Conservation (phyloP, 164 flowering plant genomes). For the Macadamia tetraphylla region DNA sequence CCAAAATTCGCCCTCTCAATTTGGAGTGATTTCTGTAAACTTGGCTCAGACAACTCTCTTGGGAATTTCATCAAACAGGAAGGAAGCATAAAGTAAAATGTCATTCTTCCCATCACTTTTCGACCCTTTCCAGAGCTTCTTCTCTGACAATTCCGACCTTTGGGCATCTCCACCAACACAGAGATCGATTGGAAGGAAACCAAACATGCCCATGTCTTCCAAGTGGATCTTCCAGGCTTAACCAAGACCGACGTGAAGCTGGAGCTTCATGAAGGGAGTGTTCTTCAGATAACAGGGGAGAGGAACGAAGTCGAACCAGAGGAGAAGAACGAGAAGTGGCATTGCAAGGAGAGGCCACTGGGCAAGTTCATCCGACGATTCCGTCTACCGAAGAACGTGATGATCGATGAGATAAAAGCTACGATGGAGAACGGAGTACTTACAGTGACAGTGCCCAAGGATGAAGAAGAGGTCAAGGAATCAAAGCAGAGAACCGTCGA, state of each 20-base stretch:
- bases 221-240: conserved; percentile 27
- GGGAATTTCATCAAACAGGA: no score
- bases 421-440: conserved; percentile 21
- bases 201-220: conserved; percentile 22
- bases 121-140: background rate
- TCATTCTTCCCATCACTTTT: background rate
- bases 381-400: conserved; percentile 19
- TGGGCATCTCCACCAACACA: background rate
- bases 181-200: conserved; percentile 33
- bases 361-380: conserved; percentile 14
- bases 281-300: conserved; percentile 17
- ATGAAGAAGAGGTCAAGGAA: conserved; percentile 3
- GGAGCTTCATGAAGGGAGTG: conserved; percentile 14
- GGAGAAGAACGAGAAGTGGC: conserved; percentile 18
- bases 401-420: conserved; percentile 24
- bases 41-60: no score
- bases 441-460: conserved; percentile 14
- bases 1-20: background rate
- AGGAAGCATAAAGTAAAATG: background rate
- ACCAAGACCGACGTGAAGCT: conserved; percentile 25
- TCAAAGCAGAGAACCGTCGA: conserved; percentile 18
- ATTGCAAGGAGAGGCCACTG: conserved; percentile 20
- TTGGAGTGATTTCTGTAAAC: no score
- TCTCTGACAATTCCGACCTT: background rate
- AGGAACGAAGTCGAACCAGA: conserved; percentile 11